A percentile compares a stretch with the other conserved stretches of the same genome.
These are phyloP conservation scores for Cryphonectria nitschkei DNA, from an alignment of 2,329 filamentous ascomycete species.

Conservation along the genomic window DNA sequence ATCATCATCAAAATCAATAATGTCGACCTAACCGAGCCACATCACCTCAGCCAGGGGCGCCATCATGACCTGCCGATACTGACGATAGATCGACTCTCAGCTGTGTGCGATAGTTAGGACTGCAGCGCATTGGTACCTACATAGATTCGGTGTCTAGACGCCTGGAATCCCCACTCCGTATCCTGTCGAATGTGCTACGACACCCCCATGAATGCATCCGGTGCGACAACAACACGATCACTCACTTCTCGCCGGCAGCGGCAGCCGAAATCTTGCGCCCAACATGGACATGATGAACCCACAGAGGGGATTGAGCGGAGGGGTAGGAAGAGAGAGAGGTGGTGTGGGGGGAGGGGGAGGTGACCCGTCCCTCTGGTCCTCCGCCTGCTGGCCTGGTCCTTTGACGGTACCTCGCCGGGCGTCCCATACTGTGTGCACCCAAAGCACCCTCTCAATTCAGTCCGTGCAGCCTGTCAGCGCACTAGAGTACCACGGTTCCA, in stretches of 20 bases:
- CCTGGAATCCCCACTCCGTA: constrained; percentile 2
- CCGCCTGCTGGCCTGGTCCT: not conserved
- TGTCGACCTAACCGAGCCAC: not conserved
- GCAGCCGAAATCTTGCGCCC: constrained; percentile 18
- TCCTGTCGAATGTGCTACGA: not conserved
- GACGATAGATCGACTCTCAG: not conserved
- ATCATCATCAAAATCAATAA: not conserved
- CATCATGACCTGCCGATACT: not conserved
- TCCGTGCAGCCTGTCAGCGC: constrained; percentile 4
- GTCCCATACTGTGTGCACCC: not conserved
- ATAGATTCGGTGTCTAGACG: not conserved
- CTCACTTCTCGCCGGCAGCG: constrained; percentile 20
- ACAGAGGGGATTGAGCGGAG: not conserved
- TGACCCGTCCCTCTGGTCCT: constrained; percentile 1
- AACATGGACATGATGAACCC: constrained; percentile 1
- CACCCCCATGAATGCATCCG: constrained; percentile 3
- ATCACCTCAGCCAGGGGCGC: not conserved
- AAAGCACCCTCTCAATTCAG: not conserved
- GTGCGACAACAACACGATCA: constrained; percentile 11
- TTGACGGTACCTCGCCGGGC: not conserved
- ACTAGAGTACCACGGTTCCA: not conserved
- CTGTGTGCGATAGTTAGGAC: not conserved
- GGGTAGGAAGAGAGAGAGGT: no score
- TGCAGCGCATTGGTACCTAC: not conserved
- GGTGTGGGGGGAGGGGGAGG: no score